These are phyloP conservation scores for Vaccinium darrowii DNA, from an alignment of 148 eudicot species.

Conservation along the genomic window DNA sequence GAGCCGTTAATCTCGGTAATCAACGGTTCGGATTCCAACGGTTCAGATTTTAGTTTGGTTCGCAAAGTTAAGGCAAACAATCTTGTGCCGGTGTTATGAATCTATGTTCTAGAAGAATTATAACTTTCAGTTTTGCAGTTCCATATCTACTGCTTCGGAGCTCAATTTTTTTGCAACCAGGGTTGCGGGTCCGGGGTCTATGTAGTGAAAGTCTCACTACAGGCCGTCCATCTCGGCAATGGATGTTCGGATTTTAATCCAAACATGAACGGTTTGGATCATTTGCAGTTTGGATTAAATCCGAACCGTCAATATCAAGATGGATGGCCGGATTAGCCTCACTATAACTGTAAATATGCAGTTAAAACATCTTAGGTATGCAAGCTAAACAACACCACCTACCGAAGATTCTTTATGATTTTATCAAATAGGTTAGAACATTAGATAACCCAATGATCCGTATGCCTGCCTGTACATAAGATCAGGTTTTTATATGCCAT, in stretches of 20 bases:
- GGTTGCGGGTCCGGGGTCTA: constrained; percentile 20
- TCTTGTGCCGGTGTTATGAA: not conserved
- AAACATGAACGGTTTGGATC: no score
- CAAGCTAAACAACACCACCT: not conserved
- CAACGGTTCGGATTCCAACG: no score
- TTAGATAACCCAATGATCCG: not conserved
- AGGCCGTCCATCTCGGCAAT: no score
- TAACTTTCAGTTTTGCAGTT: not conserved
- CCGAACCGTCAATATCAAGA: no score
- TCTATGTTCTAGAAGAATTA: not conserved
- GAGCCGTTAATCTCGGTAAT: no score
- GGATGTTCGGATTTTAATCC: no score
- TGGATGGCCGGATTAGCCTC: no score
- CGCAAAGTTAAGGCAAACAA: not conserved
- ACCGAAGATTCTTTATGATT: not conserved
- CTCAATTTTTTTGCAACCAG: constrained; percentile 30
- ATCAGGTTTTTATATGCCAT: not conserved
- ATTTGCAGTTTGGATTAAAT: no score
- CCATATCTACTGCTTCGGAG: not conserved
- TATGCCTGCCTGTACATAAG: constrained; percentile 15
- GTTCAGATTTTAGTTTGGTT: not conserved
- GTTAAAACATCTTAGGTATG: not conserved
- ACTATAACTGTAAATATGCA: constrained; percentile 25
- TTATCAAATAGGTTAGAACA: constrained; percentile 5
- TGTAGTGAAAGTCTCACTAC: no score